Percentiles rank a stretch among this genome's conserved stretches.
phyloP scores from a whole-genome alignment of 225 moss, liverwort and hornwort genomes.

The Pseudisothecium myosuroides region DNA sequence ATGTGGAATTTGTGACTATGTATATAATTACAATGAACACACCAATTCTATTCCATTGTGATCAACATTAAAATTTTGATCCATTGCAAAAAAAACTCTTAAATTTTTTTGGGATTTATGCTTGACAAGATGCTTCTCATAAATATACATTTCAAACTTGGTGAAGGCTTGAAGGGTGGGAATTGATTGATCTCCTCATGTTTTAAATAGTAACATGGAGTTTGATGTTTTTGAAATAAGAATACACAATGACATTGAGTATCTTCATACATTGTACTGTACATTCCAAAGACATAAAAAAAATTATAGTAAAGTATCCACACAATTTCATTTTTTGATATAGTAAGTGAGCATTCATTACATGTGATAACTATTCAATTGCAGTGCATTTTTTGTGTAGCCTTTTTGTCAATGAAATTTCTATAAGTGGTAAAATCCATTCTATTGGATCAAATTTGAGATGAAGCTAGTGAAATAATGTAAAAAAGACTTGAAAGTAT shows the following conservation, averaged over 20 bases:
- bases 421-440: not conserved
- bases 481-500: accelerated
- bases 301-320: not conserved
- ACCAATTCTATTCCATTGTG: not conserved
- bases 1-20: not conserved
- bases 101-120: accelerated
- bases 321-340: not conserved
- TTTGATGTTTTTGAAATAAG: too few relatives aligned
- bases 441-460: not conserved
- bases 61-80: not conserved
- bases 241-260: too few relatives aligned
- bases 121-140: too few relatives aligned
- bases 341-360: not conserved
- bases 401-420: not conserved
- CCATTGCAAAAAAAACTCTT: not conserved
- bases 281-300: not conserved
- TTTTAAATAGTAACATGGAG: too few relatives aligned
- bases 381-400: not conserved
- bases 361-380: not conserved
- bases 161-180: too few relatives aligned
- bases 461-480: not conserved
- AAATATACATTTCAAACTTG: too few relatives aligned
- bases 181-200: too few relatives aligned
- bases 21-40: not conserved
- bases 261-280: too few relatives aligned